Percentiles rank a stretch among this genome's conserved stretches.
Evolutionary conservation across 108 stramenopile species (phyloP).

Genomic region (Cyclotella baltica): DNA sequence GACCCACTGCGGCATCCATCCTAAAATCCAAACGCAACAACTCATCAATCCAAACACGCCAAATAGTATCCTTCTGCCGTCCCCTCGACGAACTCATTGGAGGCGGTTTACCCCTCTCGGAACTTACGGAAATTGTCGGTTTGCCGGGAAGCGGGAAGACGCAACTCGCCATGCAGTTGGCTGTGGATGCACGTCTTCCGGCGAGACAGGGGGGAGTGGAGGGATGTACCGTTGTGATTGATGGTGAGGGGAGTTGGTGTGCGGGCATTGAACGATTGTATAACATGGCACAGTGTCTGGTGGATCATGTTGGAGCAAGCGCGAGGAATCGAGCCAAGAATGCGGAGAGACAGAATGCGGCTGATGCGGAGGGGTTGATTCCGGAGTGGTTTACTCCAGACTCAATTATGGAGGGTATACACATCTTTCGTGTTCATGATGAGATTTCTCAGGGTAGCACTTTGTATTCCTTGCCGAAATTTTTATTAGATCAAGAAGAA

Average conservation of each 20-base stretch:
- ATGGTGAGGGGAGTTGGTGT: constrained; percentile 94
- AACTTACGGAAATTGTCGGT: constrained; percentile 93
- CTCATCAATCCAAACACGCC: constrained; percentile 19
- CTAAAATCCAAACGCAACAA: constrained; percentile 14
- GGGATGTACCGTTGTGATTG: constrained; percentile 88
- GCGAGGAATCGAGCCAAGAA: constrained; percentile 42
- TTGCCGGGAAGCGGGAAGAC: constrained; percentile 96
- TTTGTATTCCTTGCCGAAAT: constrained; percentile 64
- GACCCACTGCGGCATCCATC: constrained; percentile 42
- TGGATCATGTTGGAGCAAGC: constrained; percentile 61
- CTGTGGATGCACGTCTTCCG: constrained; percentile 88
- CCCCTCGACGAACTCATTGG: constrained; percentile 83
- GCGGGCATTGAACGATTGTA: constrained; percentile 72
- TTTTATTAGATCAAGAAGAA: constrained; percentile 49
- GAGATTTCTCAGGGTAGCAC: constrained; percentile 85
- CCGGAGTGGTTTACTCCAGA: constrained; percentile 60
- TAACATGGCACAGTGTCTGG: constrained; percentile 79
- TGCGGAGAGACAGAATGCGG: constrained; percentile 16
- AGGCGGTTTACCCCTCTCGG: constrained; percentile 84
- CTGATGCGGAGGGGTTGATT: constrained; percentile 15
- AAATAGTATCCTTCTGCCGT: constrained; percentile 83
- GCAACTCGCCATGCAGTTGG: constrained; percentile 94
- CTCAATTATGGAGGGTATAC: constrained; percentile 81
- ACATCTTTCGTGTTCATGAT: constrained; percentile 94
- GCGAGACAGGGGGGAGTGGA: constrained; percentile 84